Conservation (phyloP, 2,329 filamentous ascomycete genomes). For the Taxawa tesnikishii region DNA sequence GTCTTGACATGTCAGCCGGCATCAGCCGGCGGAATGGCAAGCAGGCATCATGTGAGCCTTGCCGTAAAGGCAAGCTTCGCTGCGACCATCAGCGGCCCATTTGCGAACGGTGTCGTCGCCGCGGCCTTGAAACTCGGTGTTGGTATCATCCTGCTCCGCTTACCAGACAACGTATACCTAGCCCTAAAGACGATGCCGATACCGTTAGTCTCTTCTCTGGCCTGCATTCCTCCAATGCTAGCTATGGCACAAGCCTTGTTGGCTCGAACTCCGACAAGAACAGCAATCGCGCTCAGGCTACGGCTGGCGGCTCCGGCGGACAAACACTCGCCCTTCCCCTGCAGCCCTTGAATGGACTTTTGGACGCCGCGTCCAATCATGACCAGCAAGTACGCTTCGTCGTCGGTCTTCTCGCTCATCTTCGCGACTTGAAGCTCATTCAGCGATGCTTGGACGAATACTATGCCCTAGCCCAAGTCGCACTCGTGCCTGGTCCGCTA, state of each 20-base stretch:
- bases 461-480: not conserved
- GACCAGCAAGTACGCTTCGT: not conserved
- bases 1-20: conserved; percentile 2
- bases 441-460: not conserved
- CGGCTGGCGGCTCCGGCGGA: not conserved
- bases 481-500: not conserved
- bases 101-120: conserved; percentile 9
- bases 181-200: not conserved
- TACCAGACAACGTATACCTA: conserved; percentile 3
- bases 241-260: not conserved
- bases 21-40: conserved; percentile 10
- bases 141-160: conserved; percentile 11
- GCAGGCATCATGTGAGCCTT: conserved; percentile 11
- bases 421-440: not conserved
- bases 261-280: not conserved
- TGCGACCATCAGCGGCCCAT: conserved; percentile 9
- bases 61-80: conserved; percentile 10
- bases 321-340: not conserved
- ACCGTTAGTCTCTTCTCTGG: no score
- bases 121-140: conserved; percentile 6
- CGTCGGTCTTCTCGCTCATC: not conserved
- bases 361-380: not conserved
- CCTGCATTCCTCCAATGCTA: not conserved
- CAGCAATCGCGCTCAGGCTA: not conserved
- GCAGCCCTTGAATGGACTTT: not conserved